Conservation (phyloP, 2,329 filamentous ascomycete species). For the Bipolaris sorokiniana region DNA sequence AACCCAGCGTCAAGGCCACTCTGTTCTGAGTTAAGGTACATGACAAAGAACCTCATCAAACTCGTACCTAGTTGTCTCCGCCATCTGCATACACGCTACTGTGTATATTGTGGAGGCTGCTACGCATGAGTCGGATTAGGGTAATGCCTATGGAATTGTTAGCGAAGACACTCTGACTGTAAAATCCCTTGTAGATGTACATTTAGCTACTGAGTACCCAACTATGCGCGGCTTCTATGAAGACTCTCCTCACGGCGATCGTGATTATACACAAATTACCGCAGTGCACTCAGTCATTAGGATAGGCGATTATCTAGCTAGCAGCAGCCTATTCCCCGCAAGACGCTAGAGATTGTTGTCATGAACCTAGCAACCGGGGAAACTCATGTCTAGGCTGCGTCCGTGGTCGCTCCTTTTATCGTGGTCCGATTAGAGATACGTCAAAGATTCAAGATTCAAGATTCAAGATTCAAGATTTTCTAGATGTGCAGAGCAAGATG, state of each 20-base stretch:
- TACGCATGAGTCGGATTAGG: too few species aligned
- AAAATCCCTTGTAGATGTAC: neutral
- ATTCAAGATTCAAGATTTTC: neutral
- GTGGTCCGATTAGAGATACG: neutral
- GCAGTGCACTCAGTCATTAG: neutral
- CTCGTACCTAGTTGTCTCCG: neutral
- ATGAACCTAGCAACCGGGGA: neutral
- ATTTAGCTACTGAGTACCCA: neutral
- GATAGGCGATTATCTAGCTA: neutral
- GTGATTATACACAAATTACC: neutral
- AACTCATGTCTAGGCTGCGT: slow-evolving; percentile 3
- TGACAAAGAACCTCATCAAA: neutral
- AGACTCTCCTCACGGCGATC: neutral
- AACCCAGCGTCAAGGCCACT: neutral
- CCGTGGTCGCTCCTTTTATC: neutral
- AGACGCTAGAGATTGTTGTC: slow-evolving; percentile 1
- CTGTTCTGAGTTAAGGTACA: neutral
- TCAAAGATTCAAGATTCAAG: slow-evolving; percentile 4
- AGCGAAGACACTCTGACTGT: neutral
- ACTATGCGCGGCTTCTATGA: neutral
- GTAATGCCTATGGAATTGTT: neutral
- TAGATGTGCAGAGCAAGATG: neutral
- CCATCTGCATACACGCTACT: neutral
- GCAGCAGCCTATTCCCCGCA: neutral
- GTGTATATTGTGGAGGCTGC: too few species aligned